Percentiles rank a stretch among this genome's conserved stretches.
Conservation (phyloP, 208 protist species). For the Novymonas esmeraldas region DNA sequence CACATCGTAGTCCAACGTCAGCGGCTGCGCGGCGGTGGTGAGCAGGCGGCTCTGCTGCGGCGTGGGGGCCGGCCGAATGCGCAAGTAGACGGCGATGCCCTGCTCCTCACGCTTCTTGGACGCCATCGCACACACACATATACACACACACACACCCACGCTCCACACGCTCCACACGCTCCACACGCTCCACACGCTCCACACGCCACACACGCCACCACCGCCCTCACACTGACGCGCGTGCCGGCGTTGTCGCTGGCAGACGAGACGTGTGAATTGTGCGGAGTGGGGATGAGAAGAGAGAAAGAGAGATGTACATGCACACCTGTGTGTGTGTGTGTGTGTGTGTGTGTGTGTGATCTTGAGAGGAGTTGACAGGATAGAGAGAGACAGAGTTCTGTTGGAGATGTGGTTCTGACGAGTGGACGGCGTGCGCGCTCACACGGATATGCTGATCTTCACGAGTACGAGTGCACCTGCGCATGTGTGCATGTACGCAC, state of each 20-base stretch:
- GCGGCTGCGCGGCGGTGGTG: slow-evolving; percentile 5
- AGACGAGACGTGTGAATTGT: not conserved
- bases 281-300: not conserved
- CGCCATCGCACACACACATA: not conserved
- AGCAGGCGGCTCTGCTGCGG: slow-evolving; percentile 59
- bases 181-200: not conserved
- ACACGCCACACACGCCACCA: not conserved
- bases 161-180: not conserved
- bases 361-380: no score
- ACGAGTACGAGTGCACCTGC: no score
- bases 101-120: slow-evolving; percentile 32
- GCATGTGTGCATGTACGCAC: not conserved
- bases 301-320: not conserved
- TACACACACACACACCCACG: not conserved
- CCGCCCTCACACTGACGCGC: not conserved
- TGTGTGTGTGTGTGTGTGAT: slow-evolving; percentile 2
- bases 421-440: no score
- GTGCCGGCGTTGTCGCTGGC: not conserved
- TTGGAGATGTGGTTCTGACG: no score
- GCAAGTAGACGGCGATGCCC: slow-evolving; percentile 80
- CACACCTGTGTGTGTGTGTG: slow-evolving; percentile 1
- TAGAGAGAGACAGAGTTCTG: no score
- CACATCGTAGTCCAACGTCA: slow-evolving; percentile 23
- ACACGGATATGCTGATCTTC: no score
- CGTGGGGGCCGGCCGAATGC: slow-evolving; percentile 68